phyloP scores from a whole-genome alignment of 495 filamentous ascomycete genomes.

The Penicillium longicatenatum region DNA sequence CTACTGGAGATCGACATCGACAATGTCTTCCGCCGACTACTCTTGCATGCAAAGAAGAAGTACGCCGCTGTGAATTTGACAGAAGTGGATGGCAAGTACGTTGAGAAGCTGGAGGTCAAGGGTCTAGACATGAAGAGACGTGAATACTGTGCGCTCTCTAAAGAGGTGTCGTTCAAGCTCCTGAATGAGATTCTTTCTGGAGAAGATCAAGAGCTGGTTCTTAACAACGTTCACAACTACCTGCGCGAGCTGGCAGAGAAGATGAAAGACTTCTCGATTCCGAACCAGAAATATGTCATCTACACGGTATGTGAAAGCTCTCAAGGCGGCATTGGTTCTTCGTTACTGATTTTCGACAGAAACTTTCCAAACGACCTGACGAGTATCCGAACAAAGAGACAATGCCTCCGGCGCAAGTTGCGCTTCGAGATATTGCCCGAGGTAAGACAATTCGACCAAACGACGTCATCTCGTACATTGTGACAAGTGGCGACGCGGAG shows the following conservation, averaged over 20 bases:
- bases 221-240: slow-evolving; percentile 90
- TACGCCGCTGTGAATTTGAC: slow-evolving; percentile 96
- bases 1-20: slow-evolving; percentile 97
- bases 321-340: neutral
- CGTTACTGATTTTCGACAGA: slow-evolving; percentile 41
- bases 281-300: slow-evolving; percentile 87
- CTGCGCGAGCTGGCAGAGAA: slow-evolving; percentile 76
- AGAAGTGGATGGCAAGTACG: slow-evolving; percentile 82
- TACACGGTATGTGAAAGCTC: slow-evolving; percentile 62
- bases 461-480: slow-evolving; percentile 94
- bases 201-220: slow-evolving; percentile 85
- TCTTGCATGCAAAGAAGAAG: slow-evolving; percentile 98
- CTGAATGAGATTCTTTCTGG: slow-evolving; percentile 92
- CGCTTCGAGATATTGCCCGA: slow-evolving; percentile 80
- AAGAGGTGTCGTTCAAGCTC: slow-evolving; percentile 82
- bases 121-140: slow-evolving; percentile 96
- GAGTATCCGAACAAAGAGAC: slow-evolving; percentile 90
- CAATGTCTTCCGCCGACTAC: slow-evolving; percentile 89
- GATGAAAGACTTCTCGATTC: slow-evolving; percentile 77
- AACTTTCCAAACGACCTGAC: slow-evolving; percentile 89
- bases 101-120: slow-evolving; percentile 97
- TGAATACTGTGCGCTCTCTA: slow-evolving; percentile 93
- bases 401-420: slow-evolving; percentile 98
- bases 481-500: slow-evolving; percentile 75
- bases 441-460: slow-evolving; percentile 87